These are phyloP conservation scores for Lentinula detonsa DNA, from an alignment of 768 basidiomycete genomes.

Conservation along the genomic window DNA sequence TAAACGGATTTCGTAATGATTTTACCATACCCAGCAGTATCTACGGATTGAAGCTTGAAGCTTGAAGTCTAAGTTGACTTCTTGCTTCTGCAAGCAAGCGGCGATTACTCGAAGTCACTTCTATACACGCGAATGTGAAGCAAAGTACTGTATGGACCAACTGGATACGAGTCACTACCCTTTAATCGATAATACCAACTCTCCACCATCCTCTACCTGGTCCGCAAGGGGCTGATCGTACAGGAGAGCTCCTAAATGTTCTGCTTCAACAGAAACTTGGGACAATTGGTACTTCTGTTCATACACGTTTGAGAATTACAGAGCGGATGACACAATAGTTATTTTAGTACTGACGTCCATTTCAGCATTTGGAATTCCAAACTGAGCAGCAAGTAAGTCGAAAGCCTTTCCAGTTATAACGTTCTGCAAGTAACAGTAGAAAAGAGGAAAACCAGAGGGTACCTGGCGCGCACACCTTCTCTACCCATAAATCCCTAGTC, in stretches of 20 bases:
- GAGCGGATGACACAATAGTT: not conserved
- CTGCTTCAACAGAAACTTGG: slow-evolving; percentile 11
- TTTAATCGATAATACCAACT: not conserved
- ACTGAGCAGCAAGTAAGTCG: slow-evolving; percentile 42
- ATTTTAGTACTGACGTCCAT: not conserved
- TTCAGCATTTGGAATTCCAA: slow-evolving; percentile 11
- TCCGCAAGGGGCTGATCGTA: not conserved
- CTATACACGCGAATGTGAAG: too few relatives aligned
- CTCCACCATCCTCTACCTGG: slow-evolving; percentile 1
- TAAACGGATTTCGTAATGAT: too few relatives aligned
- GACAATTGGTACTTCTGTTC: not conserved
- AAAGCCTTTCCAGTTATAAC: slow-evolving; percentile 55
- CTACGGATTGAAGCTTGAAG: too few relatives aligned
- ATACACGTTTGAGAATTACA: not conserved
- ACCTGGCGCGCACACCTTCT: slow-evolving; percentile 45
- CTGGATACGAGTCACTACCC: not conserved
- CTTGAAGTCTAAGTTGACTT: too few relatives aligned
- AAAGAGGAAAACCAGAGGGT: slow-evolving; percentile 4
- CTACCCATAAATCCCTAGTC: slow-evolving; percentile 61
- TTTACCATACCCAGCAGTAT: too few relatives aligned
- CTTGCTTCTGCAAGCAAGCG: too few relatives aligned
- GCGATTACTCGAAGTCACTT: too few relatives aligned
- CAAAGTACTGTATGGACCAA: too few relatives aligned
- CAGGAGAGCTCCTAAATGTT: not conserved
- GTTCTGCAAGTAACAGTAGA: slow-evolving; percentile 28